Evolutionary conservation across 139 green algal species (phyloP).

Genomic region (Penium margaritaceum): DNA sequence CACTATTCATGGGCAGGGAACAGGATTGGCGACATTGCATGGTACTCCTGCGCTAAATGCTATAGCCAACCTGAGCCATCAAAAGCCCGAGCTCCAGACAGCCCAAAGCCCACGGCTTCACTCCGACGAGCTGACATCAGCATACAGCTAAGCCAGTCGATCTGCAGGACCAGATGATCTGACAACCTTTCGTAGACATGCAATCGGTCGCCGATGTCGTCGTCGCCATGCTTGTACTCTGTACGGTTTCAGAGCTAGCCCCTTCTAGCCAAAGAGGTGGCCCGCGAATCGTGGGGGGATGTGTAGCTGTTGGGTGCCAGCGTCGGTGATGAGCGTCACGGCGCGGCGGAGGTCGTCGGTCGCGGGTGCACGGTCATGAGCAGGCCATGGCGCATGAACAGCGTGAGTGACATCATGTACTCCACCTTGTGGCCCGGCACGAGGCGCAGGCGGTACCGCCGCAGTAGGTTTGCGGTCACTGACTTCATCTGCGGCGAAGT

Average conservation of each 20-base stretch:
- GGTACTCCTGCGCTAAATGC: not conserved
- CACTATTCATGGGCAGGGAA: too few species aligned
- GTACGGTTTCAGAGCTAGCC: not conserved
- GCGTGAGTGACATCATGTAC: slow-evolving; percentile 27
- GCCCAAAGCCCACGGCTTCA: not conserved
- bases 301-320: not conserved
- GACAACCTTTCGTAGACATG: not conserved
- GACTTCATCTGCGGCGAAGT: slow-evolving; percentile 46
- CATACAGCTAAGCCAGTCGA: not conserved
- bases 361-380: not conserved
- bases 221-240: not conserved
- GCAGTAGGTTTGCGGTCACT: not conserved
- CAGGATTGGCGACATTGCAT: not conserved
- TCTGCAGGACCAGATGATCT: not conserved
- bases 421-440: slow-evolving; percentile 25
- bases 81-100: too few species aligned
- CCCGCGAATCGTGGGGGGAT: not conserved
- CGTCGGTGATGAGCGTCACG: too few species aligned
- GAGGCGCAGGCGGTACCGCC: slow-evolving; percentile 6
- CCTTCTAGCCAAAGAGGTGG: not conserved
- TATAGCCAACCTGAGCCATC: not conserved
- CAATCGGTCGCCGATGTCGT: not conserved
- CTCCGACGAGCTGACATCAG: not conserved
- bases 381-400: slow-evolving; percentile 31
- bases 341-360: too few species aligned